Evolutionary conservation across 495 filamentous ascomycete genomes (phyloP).

Genomic region (Terfezia claveryi): DNA sequence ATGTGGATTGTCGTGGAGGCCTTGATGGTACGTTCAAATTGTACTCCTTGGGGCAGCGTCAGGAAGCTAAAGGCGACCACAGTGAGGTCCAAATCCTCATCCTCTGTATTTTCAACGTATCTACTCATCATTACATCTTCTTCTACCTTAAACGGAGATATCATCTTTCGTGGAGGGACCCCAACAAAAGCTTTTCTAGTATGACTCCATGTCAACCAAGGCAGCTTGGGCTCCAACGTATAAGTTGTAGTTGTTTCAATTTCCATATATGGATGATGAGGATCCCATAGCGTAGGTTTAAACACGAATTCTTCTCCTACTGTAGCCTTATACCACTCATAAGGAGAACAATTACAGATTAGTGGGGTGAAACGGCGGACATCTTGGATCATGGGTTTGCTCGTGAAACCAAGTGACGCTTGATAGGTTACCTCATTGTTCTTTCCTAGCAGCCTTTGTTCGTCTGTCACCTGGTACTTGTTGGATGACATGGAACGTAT

Average conservation of each 20-base stretch:
- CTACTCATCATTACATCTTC: not conserved
- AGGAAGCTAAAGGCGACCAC: not conserved
- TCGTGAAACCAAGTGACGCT: not conserved
- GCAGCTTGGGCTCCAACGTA: not conserved
- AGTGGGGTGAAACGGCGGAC: not conserved
- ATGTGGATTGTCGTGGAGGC: not conserved
- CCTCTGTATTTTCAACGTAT: not conserved
- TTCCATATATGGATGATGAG: not conserved
- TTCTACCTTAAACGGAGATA: not conserved
- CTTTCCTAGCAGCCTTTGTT: not conserved
- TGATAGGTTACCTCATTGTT: not conserved
- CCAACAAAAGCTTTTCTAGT: not conserved
- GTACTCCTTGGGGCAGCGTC: not conserved
- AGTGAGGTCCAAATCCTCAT: not conserved
- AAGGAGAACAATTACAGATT: not conserved
- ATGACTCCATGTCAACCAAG: not conserved
- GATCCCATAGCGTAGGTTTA: not conserved
- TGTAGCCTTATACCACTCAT: not conserved
- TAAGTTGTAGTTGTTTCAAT: not conserved
- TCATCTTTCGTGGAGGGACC: not conserved
- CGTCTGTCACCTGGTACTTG: not conserved
- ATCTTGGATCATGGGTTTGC: not conserved
- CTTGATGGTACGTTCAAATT: not conserved
- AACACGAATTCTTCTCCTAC: not conserved
- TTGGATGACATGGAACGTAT: not conserved